Evolutionary conservation across 306 rosid species (phyloP).

Genomic region (Dalbergia oliveri): DNA sequence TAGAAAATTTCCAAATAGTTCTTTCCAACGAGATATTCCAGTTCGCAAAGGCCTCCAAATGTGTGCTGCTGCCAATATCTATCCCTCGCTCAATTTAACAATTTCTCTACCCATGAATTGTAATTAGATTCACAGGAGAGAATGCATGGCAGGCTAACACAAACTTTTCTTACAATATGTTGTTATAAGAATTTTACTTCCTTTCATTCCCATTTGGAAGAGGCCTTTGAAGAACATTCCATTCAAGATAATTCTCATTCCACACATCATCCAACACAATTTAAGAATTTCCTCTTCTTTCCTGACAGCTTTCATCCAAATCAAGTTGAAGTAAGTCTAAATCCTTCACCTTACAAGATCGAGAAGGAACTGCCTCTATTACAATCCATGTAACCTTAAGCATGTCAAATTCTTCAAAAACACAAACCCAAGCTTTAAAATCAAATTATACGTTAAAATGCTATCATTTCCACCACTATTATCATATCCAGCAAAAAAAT

Average conservation of each 20-base stretch:
- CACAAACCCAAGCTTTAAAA: too few species aligned
- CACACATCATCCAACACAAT: slow-evolving; percentile 31
- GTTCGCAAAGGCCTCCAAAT: background rate
- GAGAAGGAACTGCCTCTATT: background rate
- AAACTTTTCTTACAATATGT: too few species aligned
- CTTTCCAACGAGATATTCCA: background rate
- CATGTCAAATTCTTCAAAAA: too few species aligned
- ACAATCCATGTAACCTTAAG: too few species aligned
- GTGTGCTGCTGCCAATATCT: background rate
- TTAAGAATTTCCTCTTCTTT: too few species aligned
- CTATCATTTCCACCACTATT: too few species aligned
- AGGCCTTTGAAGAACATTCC: background rate
- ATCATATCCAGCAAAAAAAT: too few species aligned
- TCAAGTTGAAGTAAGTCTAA: too few species aligned
- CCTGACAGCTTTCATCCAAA: too few species aligned
- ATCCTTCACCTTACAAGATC: background rate
- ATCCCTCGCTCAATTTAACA: background rate
- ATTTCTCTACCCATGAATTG: background rate
- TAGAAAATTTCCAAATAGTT: background rate
- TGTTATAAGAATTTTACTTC: background rate
- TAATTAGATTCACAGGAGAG: background rate
- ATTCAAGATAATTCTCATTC: background rate
- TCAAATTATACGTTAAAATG: too few species aligned
- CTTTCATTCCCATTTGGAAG: background rate
- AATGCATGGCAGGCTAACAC: background rate